Conservation (phyloP, 306 rosid species). For the Begonia peltatifolia region DNA sequence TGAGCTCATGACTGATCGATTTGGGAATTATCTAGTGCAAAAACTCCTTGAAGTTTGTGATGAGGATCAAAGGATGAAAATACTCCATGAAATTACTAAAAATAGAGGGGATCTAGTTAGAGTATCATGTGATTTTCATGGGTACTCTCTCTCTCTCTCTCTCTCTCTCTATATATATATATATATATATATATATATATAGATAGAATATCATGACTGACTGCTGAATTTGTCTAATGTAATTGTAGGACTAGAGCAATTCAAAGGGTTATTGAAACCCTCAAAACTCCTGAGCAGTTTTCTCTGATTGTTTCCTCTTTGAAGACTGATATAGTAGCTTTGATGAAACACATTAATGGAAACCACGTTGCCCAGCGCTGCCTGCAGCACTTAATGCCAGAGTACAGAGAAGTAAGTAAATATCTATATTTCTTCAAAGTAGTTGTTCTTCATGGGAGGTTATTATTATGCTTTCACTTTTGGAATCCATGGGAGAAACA, state of each 20-base stretch:
- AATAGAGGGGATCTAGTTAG: conserved; percentile 25
- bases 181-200: too few relatives aligned
- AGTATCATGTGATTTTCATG: conserved; percentile 48
- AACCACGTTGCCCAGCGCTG: conserved; percentile 51
- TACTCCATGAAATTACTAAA: conserved; percentile 23
- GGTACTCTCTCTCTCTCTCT: conserved; percentile 26
- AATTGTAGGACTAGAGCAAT: conserved; percentile 43
- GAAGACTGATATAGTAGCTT: conserved; percentile 23
- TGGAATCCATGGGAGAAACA: too few relatives aligned
- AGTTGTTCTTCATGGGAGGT: too few relatives aligned
- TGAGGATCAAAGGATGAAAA: conserved; percentile 30
- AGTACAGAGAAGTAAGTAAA: conserved; percentile 26
- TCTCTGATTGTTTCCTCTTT: conserved; percentile 35
- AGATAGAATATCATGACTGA: neutral
- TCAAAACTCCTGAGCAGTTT: conserved; percentile 30
- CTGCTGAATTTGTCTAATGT: conserved; percentile 6
- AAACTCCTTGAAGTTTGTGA: conserved; percentile 53
- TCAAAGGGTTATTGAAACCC: conserved; percentile 54
- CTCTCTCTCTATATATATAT: conserved; percentile 1
- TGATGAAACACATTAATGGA: conserved; percentile 38
- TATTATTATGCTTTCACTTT: too few relatives aligned
- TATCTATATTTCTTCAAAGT: neutral
- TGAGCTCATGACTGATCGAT: conserved; percentile 51
- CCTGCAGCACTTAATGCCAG: conserved; percentile 27
- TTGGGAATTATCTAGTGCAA: conserved; percentile 50